These are phyloP conservation scores for Picea mariana DNA, from an alignment of 83 land plant species.

Conservation along the genomic window DNA sequence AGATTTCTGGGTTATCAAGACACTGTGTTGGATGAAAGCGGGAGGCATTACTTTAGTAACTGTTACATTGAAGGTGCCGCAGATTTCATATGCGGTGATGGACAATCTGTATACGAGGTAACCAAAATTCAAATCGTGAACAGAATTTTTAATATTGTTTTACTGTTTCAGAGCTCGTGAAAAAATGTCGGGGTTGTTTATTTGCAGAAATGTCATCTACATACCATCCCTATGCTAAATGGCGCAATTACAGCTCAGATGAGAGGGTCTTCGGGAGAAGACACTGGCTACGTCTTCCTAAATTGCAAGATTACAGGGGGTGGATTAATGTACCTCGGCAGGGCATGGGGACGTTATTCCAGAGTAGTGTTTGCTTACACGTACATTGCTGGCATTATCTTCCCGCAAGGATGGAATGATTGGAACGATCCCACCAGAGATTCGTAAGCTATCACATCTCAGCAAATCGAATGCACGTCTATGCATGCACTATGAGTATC, in stretches of 20 bases:
- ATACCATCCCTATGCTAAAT: too few relatives aligned
- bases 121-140: not conserved
- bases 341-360: conserved; percentile 73
- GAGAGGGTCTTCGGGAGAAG: conserved; percentile 36
- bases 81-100: conserved; percentile 1
- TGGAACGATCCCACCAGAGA: too few relatives aligned
- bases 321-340: conserved; percentile 54
- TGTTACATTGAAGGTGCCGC: conserved; percentile 15
- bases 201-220: not conserved
- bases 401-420: not conserved
- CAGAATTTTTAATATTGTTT: too few relatives aligned
- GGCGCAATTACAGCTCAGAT: conserved; percentile 33
- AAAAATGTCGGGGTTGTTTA: not conserved
- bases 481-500: too few relatives aligned
- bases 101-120: not conserved
- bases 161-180: too few relatives aligned
- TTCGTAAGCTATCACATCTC: too few relatives aligned
- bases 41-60: conserved; percentile 65
- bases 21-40: conserved; percentile 64
- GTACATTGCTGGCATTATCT: conserved; percentile 38
- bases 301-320: conserved; percentile 13
- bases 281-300: conserved; percentile 64
- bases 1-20: conserved; percentile 63
- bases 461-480: too few relatives aligned
- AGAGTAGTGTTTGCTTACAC: conserved; percentile 56